Conservation (phyloP, 371 early-diverging fungal genomes). For the Mortierella sp. region DNA sequence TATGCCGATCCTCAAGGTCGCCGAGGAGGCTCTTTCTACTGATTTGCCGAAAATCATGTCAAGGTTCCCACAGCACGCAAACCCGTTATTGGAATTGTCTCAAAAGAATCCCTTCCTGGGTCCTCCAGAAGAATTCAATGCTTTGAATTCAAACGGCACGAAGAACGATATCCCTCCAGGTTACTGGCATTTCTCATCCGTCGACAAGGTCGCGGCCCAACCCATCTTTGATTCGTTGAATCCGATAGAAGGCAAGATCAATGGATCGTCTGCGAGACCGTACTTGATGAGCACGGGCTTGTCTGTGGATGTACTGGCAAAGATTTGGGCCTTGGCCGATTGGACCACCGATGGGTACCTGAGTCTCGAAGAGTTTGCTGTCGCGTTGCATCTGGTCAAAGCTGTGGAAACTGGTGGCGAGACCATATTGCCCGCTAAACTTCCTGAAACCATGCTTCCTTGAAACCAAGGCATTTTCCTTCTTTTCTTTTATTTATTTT, state of each 20-base stretch:
- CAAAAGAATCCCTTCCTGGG: constrained; percentile 66
- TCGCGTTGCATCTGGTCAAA: constrained; percentile 74
- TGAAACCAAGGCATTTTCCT: constrained; percentile 5
- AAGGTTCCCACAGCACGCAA: constrained; percentile 65
- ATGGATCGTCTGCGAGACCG: constrained; percentile 69
- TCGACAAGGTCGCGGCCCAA: constrained; percentile 62
- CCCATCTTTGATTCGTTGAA: constrained; percentile 62
- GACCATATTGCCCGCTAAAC: constrained; percentile 58
- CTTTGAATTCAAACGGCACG: constrained; percentile 18
- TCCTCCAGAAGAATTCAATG: constrained; percentile 24
- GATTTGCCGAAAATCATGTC: constrained; percentile 79
- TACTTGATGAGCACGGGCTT: constrained; percentile 73
- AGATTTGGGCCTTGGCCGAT: constrained; percentile 80
- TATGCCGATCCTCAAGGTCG: constrained; percentile 37
- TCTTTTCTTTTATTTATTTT: background rate
- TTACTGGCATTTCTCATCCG: constrained; percentile 69
- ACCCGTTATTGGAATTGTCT: constrained; percentile 37
- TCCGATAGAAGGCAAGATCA: constrained; percentile 72
- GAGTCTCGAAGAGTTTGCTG: constrained; percentile 76
- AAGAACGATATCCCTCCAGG: constrained; percentile 62
- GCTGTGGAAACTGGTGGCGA: constrained; percentile 65
- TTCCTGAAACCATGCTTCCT: constrained; percentile 65
- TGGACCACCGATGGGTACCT: constrained; percentile 79
- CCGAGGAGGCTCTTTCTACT: constrained; percentile 63
- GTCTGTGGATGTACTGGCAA: constrained; percentile 67